Conservation (phyloP, 1,139 yeast genomes). For the Hemisphaericaspora subhashii region DNA sequence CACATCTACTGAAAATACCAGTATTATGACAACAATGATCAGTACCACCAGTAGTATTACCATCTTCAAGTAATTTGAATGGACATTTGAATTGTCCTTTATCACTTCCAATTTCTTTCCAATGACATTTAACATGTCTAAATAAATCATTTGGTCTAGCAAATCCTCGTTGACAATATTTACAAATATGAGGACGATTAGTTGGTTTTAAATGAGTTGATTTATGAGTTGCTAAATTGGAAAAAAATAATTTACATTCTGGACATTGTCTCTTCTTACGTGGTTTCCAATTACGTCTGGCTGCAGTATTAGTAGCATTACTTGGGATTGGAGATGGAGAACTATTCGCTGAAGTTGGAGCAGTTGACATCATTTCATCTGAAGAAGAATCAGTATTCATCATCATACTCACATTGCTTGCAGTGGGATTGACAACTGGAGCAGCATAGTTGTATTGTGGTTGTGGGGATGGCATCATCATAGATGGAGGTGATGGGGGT, state of each 20-base stretch:
- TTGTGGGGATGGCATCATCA: conserved; percentile 1
- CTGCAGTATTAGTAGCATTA: neutral
- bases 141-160: conserved; percentile 84
- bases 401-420: conserved; percentile 2
- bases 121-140: conserved; percentile 82
- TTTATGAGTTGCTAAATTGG: conserved; percentile 83
- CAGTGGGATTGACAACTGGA: neutral
- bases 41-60: conserved; percentile 11
- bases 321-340: conserved; percentile 8
- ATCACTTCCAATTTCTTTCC: conserved; percentile 61
- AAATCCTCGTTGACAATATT: conserved; percentile 78
- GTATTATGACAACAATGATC: conserved; percentile 70
- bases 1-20: conserved; percentile 85
- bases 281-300: conserved; percentile 39
- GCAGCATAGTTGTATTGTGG: neutral
- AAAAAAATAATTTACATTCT: conserved; percentile 70
- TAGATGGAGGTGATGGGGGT: conserved; percentile 4
- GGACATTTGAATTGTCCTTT: conserved; percentile 51
- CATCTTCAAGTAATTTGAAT: conserved; percentile 29
- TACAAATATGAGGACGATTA: conserved; percentile 75
- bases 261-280: conserved; percentile 85
- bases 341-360: conserved; percentile 3
- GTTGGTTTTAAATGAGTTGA: conserved; percentile 77
- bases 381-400: too few relatives aligned
- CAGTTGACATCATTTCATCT: conserved; percentile 1